These are phyloP conservation scores for Stenocarpella maydis DNA, from an alignment of 2,329 filamentous ascomycete genomes.

Conservation along the genomic window DNA sequence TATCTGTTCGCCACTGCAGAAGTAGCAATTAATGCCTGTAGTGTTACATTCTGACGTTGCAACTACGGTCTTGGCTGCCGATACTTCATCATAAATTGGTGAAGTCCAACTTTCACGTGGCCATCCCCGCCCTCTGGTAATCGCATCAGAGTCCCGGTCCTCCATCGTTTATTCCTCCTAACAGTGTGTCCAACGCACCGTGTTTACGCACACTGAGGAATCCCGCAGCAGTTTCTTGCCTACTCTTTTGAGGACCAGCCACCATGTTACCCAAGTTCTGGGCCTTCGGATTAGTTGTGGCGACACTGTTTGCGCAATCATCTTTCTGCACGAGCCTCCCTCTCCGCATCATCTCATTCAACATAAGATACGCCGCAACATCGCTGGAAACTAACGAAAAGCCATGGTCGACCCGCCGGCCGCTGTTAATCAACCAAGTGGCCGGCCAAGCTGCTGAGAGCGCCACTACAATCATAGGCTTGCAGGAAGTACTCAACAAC, in stretches of 20 bases:
- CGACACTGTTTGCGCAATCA: not conserved
- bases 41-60: constrained; percentile 13
- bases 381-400: constrained; percentile 50
- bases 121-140: not conserved
- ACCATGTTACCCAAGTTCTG: constrained; percentile 10
- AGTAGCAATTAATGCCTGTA: not conserved
- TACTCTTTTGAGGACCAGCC: not conserved
- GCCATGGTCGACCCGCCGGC: constrained; percentile 46
- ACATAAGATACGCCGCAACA: constrained; percentile 57
- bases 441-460: constrained; percentile 40
- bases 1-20: too few relatives aligned
- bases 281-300: not conserved
- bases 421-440: constrained; percentile 3
- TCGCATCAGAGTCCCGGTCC: not conserved
- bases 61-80: constrained; percentile 4
- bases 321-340: constrained; percentile 22
- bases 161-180: too few relatives aligned
- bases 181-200: too few relatives aligned
- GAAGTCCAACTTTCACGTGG: constrained; percentile 7
- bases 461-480: constrained; percentile 54
- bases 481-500: constrained; percentile 61
- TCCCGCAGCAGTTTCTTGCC: not conserved
- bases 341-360: constrained; percentile 55
- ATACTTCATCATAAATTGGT: not conserved
- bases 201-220: not conserved